Conservation (phyloP, 352 stramenopile genomes). For the Lagenidium giganteum region DNA sequence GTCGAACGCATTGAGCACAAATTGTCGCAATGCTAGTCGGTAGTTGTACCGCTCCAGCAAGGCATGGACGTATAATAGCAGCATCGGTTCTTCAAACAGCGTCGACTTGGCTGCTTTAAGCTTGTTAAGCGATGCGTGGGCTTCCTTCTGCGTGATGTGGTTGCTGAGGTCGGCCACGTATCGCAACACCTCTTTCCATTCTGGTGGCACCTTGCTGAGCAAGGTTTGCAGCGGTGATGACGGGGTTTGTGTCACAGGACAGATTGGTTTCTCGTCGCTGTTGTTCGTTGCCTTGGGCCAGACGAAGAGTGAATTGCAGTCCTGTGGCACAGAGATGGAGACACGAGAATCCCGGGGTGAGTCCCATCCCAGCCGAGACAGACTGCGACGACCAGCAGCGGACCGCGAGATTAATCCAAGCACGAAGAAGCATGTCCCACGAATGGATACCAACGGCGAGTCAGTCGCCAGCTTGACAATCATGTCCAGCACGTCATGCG, state of each 20-base stretch:
- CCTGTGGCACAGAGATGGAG: slow-evolving; percentile 78
- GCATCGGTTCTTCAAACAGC: slow-evolving; percentile 81
- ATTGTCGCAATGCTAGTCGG: slow-evolving; percentile 76
- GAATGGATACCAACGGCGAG: slow-evolving; percentile 77
- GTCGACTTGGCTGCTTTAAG: slow-evolving; percentile 57
- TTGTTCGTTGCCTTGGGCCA: too few species aligned
- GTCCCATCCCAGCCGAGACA: slow-evolving; percentile 77
- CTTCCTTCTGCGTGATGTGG: slow-evolving; percentile 88
- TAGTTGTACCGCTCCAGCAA: slow-evolving; percentile 85
- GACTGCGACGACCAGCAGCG: slow-evolving; percentile 43
- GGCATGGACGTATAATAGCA: slow-evolving; percentile 78
- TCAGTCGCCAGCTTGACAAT: slow-evolving; percentile 85
- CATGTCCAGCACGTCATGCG: slow-evolving; percentile 77
- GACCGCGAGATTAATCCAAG: slow-evolving; percentile 73
- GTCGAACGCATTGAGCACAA: slow-evolving; percentile 85
- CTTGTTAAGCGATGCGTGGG: slow-evolving; percentile 81
- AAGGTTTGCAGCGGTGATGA: slow-evolving; percentile 58
- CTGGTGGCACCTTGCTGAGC: slow-evolving; percentile 58
- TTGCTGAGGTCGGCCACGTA: slow-evolving; percentile 82
- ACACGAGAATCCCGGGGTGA: slow-evolving; percentile 58
- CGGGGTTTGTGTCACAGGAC: slow-evolving; percentile 57
- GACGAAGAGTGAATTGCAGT: slow-evolving; percentile 75
- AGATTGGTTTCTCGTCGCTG: slow-evolving; percentile 22
- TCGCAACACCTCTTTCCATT: slow-evolving; percentile 76
- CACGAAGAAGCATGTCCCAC: slow-evolving; percentile 85